phyloP scores from a whole-genome alignment of 108 stramenopile genomes.

The Schizochytrium sp. region DNA sequence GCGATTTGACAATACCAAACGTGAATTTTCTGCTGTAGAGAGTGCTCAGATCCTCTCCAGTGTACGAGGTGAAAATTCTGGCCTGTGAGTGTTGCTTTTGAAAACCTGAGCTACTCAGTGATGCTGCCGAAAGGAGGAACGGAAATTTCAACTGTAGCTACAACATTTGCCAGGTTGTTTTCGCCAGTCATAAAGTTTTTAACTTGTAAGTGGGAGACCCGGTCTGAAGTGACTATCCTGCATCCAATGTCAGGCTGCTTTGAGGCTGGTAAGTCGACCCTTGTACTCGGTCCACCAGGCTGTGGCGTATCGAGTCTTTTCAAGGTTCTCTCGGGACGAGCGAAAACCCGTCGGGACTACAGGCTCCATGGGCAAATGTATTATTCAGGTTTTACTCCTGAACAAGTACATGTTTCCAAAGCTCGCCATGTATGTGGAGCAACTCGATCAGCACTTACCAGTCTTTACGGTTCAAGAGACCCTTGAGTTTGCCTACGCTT shows the following conservation, averaged over 20 bases:
- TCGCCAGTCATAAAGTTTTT: not conserved
- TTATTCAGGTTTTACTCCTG: not conserved
- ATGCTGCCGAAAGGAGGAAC: not conserved
- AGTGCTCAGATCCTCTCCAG: not conserved
- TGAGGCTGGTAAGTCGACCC: slow-evolving; percentile 82
- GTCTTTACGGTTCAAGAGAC: slow-evolving; percentile 56
- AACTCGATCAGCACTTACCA: not conserved
- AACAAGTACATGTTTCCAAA: not conserved
- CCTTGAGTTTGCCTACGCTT: not conserved
- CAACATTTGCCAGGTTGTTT: not conserved
- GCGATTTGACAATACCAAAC: not conserved
- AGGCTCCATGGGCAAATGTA: not conserved
- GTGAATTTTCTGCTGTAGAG: not conserved
- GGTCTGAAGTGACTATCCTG: slow-evolving; percentile 6
- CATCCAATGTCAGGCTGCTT: slow-evolving; percentile 57
- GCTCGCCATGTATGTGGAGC: not conserved
- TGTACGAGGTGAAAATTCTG: not conserved
- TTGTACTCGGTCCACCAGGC: slow-evolving; percentile 86
- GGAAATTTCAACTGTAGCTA: not conserved
- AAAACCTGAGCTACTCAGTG: not conserved
- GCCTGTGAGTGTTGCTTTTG: not conserved
- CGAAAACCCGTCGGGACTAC: not conserved
- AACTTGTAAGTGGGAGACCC: not conserved
- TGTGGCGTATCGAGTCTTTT: slow-evolving; percentile 78
- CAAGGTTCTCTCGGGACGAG: slow-evolving; percentile 1